A percentile compares a stretch with the other conserved stretches of the same genome.
Conservation (phyloP, 768 basidiomycete species). For the Suillus fuscotomentosus region DNA sequence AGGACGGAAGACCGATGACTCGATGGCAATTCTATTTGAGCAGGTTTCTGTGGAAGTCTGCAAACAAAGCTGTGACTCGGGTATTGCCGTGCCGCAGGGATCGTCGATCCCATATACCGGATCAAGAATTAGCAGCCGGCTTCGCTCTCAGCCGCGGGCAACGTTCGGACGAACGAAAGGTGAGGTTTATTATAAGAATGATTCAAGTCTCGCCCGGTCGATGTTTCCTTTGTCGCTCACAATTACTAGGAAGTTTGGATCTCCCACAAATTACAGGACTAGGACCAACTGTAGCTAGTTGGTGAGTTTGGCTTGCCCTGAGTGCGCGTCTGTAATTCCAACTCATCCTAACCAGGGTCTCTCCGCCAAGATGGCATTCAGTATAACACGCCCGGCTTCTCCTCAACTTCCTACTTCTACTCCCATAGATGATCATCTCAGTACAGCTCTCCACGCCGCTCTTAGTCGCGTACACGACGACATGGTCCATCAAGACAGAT, state of each 20-base stretch:
- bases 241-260: not conserved
- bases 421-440: conserved; percentile 32
- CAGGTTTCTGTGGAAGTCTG: too few relatives aligned
- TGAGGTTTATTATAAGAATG: conserved; percentile 1
- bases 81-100: not conserved
- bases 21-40: not conserved
- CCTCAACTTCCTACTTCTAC: conserved; percentile 15
- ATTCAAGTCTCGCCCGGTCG: not conserved
- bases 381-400: conserved; percentile 33
- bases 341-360: conserved; percentile 1
- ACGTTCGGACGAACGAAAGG: not conserved
- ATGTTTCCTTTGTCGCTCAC: not conserved
- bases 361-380: conserved; percentile 31
- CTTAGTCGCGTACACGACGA: conserved; percentile 27
- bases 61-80: not conserved
- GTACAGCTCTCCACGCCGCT: conserved; percentile 39
- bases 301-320: not conserved
- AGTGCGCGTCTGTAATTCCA: conserved; percentile 5
- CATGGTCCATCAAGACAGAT: conserved; percentile 21
- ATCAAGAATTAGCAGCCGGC: not conserved
- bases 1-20: not conserved
- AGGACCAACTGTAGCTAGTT: not conserved
- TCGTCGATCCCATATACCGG: not conserved
- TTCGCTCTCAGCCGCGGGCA: not conserved
- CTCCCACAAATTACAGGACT: not conserved